Conservation (phyloP, 495 filamentous ascomycete genomes). For the Pseudoneurospora amorphoporcata region DNA sequence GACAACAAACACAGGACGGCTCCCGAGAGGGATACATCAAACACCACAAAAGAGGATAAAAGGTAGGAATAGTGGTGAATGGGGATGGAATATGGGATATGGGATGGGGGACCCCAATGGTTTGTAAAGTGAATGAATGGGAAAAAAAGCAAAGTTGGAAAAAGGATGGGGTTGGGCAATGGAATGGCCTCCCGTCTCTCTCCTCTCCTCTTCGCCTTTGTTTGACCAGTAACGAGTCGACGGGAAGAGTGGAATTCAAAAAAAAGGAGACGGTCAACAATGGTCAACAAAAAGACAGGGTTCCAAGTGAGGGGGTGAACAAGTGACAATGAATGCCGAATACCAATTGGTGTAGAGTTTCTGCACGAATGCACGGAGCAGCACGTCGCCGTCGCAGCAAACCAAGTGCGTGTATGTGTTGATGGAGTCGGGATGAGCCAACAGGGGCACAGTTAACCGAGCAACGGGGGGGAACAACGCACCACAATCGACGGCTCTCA, state of each 20-base stretch:
- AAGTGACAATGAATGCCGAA: neutral
- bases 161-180: neutral
- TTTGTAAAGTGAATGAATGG: neutral
- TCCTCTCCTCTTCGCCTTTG: neutral
- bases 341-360: neutral
- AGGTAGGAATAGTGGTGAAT: conserved; percentile 2
- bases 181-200: neutral
- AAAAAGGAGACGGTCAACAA: neutral
- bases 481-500: neutral
- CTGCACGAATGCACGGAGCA: neutral
- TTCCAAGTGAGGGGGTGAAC: neutral
- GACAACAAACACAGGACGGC: neutral
- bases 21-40: neutral
- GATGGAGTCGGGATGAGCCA: conserved; percentile 2
- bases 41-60: neutral
- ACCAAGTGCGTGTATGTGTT: neutral
- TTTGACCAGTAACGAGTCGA: neutral
- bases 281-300: neutral
- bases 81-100: conserved; percentile 2
- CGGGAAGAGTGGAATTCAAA: neutral
- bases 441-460: neutral
- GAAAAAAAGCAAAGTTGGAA: neutral
- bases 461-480: neutral
- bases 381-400: neutral
- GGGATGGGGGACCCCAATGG: neutral